Base-by-base conservation (phyloP, 176 grass and related monocot genomes). In the Oryza longistaminata region DNA sequence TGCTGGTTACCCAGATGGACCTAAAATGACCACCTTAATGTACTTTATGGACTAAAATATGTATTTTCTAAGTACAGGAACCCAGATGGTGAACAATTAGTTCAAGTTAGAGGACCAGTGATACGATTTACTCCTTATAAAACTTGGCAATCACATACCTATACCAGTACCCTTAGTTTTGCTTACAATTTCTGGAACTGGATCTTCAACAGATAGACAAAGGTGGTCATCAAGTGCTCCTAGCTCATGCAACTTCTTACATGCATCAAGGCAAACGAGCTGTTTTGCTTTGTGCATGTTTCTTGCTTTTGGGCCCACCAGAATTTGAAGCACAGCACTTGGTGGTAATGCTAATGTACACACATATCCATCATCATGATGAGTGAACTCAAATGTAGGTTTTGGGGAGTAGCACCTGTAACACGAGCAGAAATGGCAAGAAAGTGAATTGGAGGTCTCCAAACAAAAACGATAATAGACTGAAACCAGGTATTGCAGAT, bases 251-350 rank as follows among this genome's bases (percentile, higher is more conserved):
- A 97, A 58, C 84, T 81, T 93, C 92, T 95, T 97, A 77, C 95
- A 97, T 55, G 95, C 92, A 77, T 97, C 88, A 66, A 97, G 85
- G 55, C 95, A 97, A 70, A 81, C 90, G 72, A 94, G 89, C 49
- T 86, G 91, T 50, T 95, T 97, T 75, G 95, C 89, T 45, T 77
- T 91, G 52, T 92, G 89, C 58, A 70, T 88, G 75, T 68, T 97
- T 86, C 79, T 91, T 74, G 86, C 81, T 76, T 88, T 88, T 62
- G 87, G 90, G 61, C 89, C 91, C 68, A 84, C 87, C 70, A 95
- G 79, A 78, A 78, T 70, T 81, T 93, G 91, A 86, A 97, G 88
- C 45, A 84, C 61, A n/a, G 87, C 87, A 88, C 76, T 84, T 19
- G 87, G 77, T 52, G 92, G 95, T 81, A 97, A 83, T 61, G 68